Percentiles rank a stretch among this genome's conserved stretches.
These are phyloP conservation scores for Aspergillus sp. DNA, from an alignment of 2,329 filamentous ascomycete genomes.

Conservation along the genomic window DNA sequence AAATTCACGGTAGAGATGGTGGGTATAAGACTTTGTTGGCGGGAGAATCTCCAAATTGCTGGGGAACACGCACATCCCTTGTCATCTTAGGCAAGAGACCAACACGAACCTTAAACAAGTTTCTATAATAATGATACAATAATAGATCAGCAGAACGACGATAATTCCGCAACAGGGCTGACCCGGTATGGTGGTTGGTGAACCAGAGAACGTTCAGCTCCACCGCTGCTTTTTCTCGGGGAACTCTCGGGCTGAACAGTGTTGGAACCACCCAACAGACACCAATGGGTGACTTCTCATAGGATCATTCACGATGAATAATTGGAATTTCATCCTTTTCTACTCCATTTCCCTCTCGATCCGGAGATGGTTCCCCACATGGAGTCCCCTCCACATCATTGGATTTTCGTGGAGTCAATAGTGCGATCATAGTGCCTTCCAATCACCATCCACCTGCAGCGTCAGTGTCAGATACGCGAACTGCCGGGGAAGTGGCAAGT, in stretches of 20 bases:
- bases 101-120: too few species aligned
- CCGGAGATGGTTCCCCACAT: not conserved
- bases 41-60: too few species aligned
- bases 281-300: not conserved
- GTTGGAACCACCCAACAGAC: not conserved
- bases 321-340: not conserved
- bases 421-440: too few species aligned
- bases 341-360: not conserved
- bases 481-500: constrained; percentile 7
- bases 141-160: not conserved
- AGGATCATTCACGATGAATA: not conserved
- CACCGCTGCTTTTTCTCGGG: constrained; percentile 8
- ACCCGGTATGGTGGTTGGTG: not conserved
- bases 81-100: too few species aligned
- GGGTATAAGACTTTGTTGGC: too few species aligned
- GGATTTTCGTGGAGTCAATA: not conserved
- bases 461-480: constrained; percentile 3
- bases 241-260: constrained; percentile 6
- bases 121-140: not conserved
- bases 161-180: not conserved
- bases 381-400: not conserved
- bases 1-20: not conserved
- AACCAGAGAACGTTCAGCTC: not conserved
- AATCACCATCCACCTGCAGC: too few species aligned
- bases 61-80: too few species aligned